Percentiles rank a stretch among this genome's conserved stretches.
phyloP scores from a whole-genome alignment of 164 flowering plant genomes.

The Tetrastigma voinierianum region DNA sequence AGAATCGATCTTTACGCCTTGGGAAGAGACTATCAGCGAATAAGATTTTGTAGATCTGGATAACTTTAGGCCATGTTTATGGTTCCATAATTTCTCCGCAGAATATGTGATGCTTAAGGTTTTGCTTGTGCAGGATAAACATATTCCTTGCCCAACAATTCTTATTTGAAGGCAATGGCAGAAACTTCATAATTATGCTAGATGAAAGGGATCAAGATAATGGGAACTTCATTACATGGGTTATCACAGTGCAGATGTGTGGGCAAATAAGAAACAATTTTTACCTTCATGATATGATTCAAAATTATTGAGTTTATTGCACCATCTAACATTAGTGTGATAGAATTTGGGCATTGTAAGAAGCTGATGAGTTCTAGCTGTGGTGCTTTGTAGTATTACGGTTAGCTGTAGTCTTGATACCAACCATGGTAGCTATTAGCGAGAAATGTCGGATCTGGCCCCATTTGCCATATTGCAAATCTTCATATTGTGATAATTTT shows the following conservation, averaged over 20 bases:
- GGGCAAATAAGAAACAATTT: slow-evolving; percentile 93
- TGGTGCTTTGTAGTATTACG: too few species aligned
- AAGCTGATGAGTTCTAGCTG: too few species aligned
- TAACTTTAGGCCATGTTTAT: not conserved
- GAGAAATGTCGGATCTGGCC: too few species aligned
- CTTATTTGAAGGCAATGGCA: slow-evolving; percentile 97
- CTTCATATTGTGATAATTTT: too few species aligned
- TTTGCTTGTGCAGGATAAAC: slow-evolving; percentile 61
- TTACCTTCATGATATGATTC: too few species aligned
- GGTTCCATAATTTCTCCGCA: not conserved
- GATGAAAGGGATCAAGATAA: slow-evolving; percentile 75
- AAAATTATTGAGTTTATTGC: too few species aligned
- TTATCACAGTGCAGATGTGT: slow-evolving; percentile 98
- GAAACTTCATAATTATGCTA: slow-evolving; percentile 78
- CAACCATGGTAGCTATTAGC: too few species aligned
- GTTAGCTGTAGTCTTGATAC: too few species aligned
- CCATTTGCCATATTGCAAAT: too few species aligned
- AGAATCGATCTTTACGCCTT: slow-evolving; percentile 81
- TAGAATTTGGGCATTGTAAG: too few species aligned
- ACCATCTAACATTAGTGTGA: too few species aligned
- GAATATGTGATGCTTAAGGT: slow-evolving; percentile 1
- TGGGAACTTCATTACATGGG: slow-evolving; percentile 98
- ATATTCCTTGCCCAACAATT: slow-evolving; percentile 86
- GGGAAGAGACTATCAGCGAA: slow-evolving; percentile 66
- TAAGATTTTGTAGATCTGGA: slow-evolving; percentile 62